Conservation (phyloP, 2,329 filamentous ascomycete genomes). For the Colletotrichum eremochloae region DNA sequence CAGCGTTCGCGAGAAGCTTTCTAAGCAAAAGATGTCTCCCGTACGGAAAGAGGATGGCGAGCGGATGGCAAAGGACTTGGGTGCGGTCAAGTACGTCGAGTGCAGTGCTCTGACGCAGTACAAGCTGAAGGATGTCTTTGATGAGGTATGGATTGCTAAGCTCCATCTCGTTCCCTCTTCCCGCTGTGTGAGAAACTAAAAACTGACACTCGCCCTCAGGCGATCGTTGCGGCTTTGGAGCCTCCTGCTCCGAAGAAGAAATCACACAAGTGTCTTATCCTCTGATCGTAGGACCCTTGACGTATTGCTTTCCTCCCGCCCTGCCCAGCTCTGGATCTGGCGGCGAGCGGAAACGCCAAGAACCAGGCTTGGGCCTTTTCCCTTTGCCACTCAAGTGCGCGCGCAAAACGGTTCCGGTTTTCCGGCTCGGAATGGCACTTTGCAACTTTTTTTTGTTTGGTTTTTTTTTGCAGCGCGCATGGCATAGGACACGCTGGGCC, state of each 20-base stretch:
- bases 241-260: conserved; percentile 87
- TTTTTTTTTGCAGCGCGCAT: conserved; percentile 42
- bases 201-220: conserved; percentile 64
- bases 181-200: conserved; percentile 19
- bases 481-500: conserved; percentile 39
- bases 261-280: conserved; percentile 76
- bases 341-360: conserved; percentile 40
- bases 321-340: conserved; percentile 31
- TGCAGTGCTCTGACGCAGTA: conserved; percentile 98
- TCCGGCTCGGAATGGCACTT: conserved; percentile 39
- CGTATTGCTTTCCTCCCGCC: conserved; percentile 33
- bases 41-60: conserved; percentile 95
- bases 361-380: conserved; percentile 39
- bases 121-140: conserved; percentile 99
- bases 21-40: conserved; percentile 96
- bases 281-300: conserved; percentile 57
- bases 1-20: conserved; percentile 88
- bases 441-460: conserved; percentile 38
- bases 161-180: not conserved
- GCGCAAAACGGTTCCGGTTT: conserved; percentile 35
- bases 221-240: conserved; percentile 95
- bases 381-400: conserved; percentile 38
- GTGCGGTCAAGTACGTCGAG: conserved; percentile 98
- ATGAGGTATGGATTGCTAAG: conserved; percentile 78
- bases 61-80: conserved; percentile 96